Evolutionary conservation across 305 asterid species (phyloP).

Genomic region (Solanum hybrid): DNA sequence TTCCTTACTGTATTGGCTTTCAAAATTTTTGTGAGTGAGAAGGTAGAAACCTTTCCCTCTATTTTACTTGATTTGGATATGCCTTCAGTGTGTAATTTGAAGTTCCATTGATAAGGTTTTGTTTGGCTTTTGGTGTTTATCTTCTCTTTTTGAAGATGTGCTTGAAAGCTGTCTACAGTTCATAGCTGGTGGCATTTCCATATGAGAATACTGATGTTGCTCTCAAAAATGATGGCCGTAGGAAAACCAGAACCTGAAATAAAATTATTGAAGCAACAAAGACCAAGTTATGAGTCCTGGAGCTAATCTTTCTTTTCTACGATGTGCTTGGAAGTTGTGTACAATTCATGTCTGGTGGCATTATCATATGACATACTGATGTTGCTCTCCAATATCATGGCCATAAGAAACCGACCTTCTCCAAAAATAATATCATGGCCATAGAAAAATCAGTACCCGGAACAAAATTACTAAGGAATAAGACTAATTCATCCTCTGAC

Average conservation of each 20-base stretch:
- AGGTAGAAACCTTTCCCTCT: slow-evolving; percentile 29
- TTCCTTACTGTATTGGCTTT: slow-evolving; percentile 82
- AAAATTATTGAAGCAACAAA: neutral
- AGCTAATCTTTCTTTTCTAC: neutral
- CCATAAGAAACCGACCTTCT: neutral
- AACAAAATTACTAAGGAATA: neutral
- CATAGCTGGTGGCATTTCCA: neutral
- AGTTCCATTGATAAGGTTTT: neutral
- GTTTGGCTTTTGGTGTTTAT: neutral
- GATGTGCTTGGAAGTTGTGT: neutral
- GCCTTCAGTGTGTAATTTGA: neutral
- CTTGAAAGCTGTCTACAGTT: neutral
- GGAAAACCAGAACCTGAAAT: neutral
- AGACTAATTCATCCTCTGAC: neutral
- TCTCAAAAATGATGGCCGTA: neutral
- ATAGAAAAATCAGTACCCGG: neutral
- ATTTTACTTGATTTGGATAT: neutral
- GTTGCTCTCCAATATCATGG: neutral
- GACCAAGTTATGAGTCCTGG: neutral
- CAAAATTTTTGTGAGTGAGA: slow-evolving; percentile 58
- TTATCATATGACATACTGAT: neutral
- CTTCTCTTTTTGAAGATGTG: neutral
- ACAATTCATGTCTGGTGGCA: neutral
- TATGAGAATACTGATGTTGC: neutral
- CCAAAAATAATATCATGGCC: neutral